Base-by-base conservation (phyloP, 148 eudicot species). In the Rhododendron kiyosumense region DNA sequence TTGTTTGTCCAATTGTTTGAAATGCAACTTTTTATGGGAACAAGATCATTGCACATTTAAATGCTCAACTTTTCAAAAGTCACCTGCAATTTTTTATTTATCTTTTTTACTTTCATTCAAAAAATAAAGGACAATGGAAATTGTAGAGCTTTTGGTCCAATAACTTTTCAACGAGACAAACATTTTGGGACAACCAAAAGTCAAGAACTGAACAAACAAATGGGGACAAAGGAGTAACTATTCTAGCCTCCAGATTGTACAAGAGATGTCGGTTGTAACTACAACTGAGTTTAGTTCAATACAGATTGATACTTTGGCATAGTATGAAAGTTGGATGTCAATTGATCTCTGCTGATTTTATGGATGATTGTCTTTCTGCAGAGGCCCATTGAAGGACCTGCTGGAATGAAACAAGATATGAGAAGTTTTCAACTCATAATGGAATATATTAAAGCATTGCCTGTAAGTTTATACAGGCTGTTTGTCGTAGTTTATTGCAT, bases 391-490 rank as follows among this genome's bases (percentile, higher is more conserved):
- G 99, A 97, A 84, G 98, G 98, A 81, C 83, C 92, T 82, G 85
- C 79, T 59, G 94, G 94, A 74, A 74, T 45, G 78, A 92, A 94
- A 71, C 96, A 95, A 79, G 99, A 97, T 86, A 89, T 93, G 83
- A 94, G 99, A 92, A 93, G 92, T 90, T 97, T 97, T 81, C 89
- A 95, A 89, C 88, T 97, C 54, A 94, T 93, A 83, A 61, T 97
- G 87, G 99, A 95, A 85, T 96, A 94, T 84, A 93, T 96, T 49
- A 96, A 96, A 90, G 99, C 98, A 82, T 90, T 95, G 85, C 99
- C 99, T 12, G 99, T 96, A 89, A 91, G 97, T 92, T 71, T 38
- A 4, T 51, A 10, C 54, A 17, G 9, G 51, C 22, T 67, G 5
- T 79, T 69, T 17, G 4, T 67, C 4, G 6, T 83, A 57, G 78